Base-by-base conservation (phyloP, 192 early-diverging fungal genomes). In the Backusella macrospora region DNA sequence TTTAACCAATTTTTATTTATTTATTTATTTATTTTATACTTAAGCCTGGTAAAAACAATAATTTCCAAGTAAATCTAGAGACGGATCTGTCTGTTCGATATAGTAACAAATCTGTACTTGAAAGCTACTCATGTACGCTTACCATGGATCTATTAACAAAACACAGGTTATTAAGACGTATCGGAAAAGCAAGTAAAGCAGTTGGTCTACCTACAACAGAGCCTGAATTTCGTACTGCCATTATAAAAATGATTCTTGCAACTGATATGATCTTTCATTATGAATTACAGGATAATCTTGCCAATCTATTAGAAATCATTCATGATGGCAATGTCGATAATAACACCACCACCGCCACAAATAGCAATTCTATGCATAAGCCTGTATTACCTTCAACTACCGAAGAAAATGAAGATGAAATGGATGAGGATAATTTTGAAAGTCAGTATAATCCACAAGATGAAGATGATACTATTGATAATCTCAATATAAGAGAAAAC, bases 241-340 rank as follows among this genome's bases (percentile, higher is more conserved):
- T 92, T 70, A 76, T 83, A 16, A 91, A 93, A 73, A 91, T 89
- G 46, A 95, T 98, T 70, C 84, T 98, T 45, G 88, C 90, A 18
- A 98, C 96, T 1, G 96, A 98, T 76, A 98, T 98, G 96, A 82
- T 86, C 3, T 88, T 91, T 10, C 96, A 98, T 77, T 98, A 95
- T 83, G 85, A 86, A 65, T 78, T 87, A 71, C 83, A 86, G 62
- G 85, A 87, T 65, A 83, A 86, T 43, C 70, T 89, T 42, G 78
- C 84, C 37, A 62, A 69, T 4, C 72, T 87, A 14, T 76, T 87
- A 15, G 82, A 85, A 49, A 77, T 62, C 64, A 75, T 44, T 70
- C 78, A 62, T 14, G 71, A 72, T 8, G 10, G 21, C 6, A 0
- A 29, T 46, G 14, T 18, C 16, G 10, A 21, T 1, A 55, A n/a